Base-by-base conservation (phyloP, 805 yeast species). In the Cephaloascus albidus region DNA sequence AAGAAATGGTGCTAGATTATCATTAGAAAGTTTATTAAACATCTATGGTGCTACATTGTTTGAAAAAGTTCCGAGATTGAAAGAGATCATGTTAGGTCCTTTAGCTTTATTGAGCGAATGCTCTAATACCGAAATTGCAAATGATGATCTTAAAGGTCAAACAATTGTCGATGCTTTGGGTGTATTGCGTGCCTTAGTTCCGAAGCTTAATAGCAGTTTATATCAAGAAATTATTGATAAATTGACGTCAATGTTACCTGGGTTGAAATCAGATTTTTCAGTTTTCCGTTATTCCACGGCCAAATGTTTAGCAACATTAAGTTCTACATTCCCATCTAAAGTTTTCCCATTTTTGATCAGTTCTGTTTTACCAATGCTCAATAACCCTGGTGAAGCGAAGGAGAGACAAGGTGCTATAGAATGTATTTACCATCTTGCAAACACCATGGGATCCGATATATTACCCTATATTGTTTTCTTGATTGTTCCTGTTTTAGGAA, bases 351-450 rank as follows among this genome's bases (percentile, higher is more conserved):
- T 76, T 44, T 65, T 90, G 42, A 89, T 93, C n/a, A 78, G 81
- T 47, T 65, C 73, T 5, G 70, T 90, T 2, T 61, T 94, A 33
- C 96, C 97, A 1, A 69, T 86, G 72, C 63, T 89, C 54, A 78
- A 78, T 47, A 86, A 84, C 57, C 85, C 93, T 1, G 77, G 84
- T 14, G 75, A 74, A 26, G 62, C 80, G 6, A 70, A 63, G 19
- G 82, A 80, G 44, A 75, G 98, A 44, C 97, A 90, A 63, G 98
- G 99, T 52, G 88, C 95, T 4, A 83, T 87, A 40, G 99, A 93
- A 60, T 76, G 93, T 18, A 72, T 90, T 5, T 89, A 86, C 55
- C 97, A 93, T 53, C 66, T 93, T 36, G 78, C 95, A 2, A 68
- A 70, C 32, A 73, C 83, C 3, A 87, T 93, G 96, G 97, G 94